phyloP scores from a whole-genome alignment of 495 filamentous ascomycete species.

The Rusavskia elegans region DNA sequence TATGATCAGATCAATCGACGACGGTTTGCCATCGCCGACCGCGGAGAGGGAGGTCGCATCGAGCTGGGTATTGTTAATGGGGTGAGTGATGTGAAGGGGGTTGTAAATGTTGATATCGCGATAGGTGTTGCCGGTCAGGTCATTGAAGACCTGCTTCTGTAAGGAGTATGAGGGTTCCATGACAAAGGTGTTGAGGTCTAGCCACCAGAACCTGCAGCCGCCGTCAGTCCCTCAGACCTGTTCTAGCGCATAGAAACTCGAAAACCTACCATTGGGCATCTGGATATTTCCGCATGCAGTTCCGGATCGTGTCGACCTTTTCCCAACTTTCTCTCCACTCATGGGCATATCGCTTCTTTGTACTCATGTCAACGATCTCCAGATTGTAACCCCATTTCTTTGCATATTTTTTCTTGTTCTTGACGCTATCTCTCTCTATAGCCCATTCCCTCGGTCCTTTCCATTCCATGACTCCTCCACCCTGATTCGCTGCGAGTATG shows the following conservation, averaged over 20 bases:
- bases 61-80: conserved; percentile 53
- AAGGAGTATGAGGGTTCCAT: conserved; percentile 93
- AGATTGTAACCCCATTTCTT: conserved; percentile 86
- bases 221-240: background rate
- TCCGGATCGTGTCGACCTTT: conserved; percentile 89
- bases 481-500: conserved; percentile 83
- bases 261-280: conserved; percentile 77
- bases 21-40: conserved; percentile 52
- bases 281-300: conserved; percentile 83
- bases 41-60: conserved; percentile 55
- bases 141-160: conserved; percentile 75
- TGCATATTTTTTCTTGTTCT: conserved; percentile 84
- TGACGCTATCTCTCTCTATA: conserved; percentile 87
- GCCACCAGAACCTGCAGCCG: conserved; percentile 84
- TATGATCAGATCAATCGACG: conserved; percentile 73
- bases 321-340: conserved; percentile 99
- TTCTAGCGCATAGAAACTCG: too few species aligned
- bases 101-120: conserved; percentile 96
- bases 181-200: conserved; percentile 93
- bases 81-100: conserved; percentile 84
- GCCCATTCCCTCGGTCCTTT: conserved; percentile 97
- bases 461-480: conserved; percentile 97
- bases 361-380: conserved; percentile 94
- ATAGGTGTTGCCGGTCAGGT: conserved; percentile 61
- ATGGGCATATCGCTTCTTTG: conserved; percentile 95